A percentile compares a stretch with the other conserved stretches of the same genome.
Conservation (phyloP, 495 filamentous ascomycete species). For the Usnea hakonensis region DNA sequence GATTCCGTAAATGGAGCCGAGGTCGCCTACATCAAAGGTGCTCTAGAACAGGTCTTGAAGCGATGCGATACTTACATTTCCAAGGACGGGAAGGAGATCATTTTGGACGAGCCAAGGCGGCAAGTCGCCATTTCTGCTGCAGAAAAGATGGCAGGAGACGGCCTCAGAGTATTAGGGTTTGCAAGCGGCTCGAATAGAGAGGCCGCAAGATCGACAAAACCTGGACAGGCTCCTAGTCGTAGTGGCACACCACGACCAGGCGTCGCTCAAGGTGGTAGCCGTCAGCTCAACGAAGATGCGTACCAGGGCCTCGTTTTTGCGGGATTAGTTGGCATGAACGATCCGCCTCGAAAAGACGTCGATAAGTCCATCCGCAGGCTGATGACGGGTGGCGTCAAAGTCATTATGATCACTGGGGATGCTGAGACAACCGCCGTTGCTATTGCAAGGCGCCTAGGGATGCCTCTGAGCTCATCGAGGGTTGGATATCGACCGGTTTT, state of each 20-base stretch:
- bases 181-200: constrained; percentile 59
- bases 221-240: constrained; percentile 32
- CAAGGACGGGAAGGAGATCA: constrained; percentile 76
- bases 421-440: constrained; percentile 89
- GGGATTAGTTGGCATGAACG: constrained; percentile 92
- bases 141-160: constrained; percentile 82
- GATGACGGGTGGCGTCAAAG: constrained; percentile 87
- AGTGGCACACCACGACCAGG: constrained; percentile 43
- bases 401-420: constrained; percentile 99
- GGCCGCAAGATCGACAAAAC: constrained; percentile 22
- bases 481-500: constrained; percentile 57
- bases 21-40: constrained; percentile 89
- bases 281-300: constrained; percentile 54
- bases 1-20: constrained; percentile 46
- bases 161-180: constrained; percentile 86
- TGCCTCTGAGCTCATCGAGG: constrained; percentile 50
- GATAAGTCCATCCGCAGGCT: constrained; percentile 81
- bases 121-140: constrained; percentile 72
- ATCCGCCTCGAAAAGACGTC: constrained; percentile 84
- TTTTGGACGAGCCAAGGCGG: constrained; percentile 70
- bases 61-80: constrained; percentile 88
- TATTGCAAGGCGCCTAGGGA: constrained; percentile 86
- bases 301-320: constrained; percentile 84
- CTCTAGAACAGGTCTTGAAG: constrained; percentile 77
- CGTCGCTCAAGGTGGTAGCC: constrained; percentile 26